Evolutionary conservation across 2,329 filamentous ascomycete genomes (phyloP).

Genomic region (Fusarium burgessii): DNA sequence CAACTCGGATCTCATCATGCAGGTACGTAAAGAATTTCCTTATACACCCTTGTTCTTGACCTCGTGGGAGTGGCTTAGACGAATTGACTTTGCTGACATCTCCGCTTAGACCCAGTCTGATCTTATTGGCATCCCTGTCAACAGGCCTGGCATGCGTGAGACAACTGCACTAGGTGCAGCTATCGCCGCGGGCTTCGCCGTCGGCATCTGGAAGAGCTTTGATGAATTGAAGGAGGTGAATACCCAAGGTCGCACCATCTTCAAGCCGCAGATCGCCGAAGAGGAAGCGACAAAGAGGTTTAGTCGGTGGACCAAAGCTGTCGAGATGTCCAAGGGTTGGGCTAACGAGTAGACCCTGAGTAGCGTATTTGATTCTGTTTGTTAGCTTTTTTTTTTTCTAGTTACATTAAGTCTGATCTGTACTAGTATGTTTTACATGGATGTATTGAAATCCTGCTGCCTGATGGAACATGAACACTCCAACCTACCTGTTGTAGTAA

Average conservation of each 20-base stretch:
- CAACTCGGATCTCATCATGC: constrained; percentile 85
- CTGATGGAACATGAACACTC: constrained; percentile 20
- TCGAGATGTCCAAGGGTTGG: constrained; percentile 84
- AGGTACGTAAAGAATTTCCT: constrained; percentile 52
- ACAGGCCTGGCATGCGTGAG: constrained; percentile 84
- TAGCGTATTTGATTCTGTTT: constrained; percentile 1
- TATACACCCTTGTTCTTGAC: not conserved
- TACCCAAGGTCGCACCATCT: constrained; percentile 74
- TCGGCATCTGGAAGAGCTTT: constrained; percentile 79
- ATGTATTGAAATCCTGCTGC: constrained; percentile 27
- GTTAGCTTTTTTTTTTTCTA: not conserved
- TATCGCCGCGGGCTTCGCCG: constrained; percentile 84
- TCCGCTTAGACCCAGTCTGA: constrained; percentile 75
- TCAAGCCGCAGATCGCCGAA: constrained; percentile 73
- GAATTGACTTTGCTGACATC: not conserved
- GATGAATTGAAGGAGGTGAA: constrained; percentile 80
- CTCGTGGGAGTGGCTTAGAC: not conserved
- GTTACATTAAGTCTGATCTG: constrained; percentile 4
- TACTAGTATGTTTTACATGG: constrained; percentile 28
- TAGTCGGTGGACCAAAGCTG: constrained; percentile 79
- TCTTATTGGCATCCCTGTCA: constrained; percentile 82
- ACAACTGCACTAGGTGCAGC: constrained; percentile 85
- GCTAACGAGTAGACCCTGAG: constrained; percentile 48
- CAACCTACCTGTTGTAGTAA: not conserved
- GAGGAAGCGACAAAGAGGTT: constrained; percentile 73